Base-by-base conservation (phyloP, 2,329 filamentous ascomycete species). In the Arachnomyces sp. region DNA sequence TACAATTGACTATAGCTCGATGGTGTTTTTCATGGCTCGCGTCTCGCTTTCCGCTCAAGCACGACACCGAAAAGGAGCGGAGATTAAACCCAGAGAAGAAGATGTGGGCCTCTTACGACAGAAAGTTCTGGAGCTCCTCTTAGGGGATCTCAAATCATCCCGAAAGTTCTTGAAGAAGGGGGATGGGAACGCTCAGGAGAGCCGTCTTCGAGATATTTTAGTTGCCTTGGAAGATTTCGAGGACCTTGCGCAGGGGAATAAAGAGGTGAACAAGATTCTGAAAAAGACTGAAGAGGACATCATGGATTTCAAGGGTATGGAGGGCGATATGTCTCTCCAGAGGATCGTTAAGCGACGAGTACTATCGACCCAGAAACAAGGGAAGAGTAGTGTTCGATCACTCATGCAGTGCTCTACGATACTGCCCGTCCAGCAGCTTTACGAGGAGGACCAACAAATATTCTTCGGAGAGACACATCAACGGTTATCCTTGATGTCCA, bases 171-270 rank as follows among this genome's bases (percentile, higher is more conserved):
- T 57, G 44, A 57, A 56, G 42, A 62, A 61, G 45, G n/a, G 28
- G 8, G 20, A 35, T 5, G 51, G 61, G 15, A 49, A 56, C 28
- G 31, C 59, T 25, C 51, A 58, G 38, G 52, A 59, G 17, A 57
- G 25, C 7, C 36, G 9, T 2, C 33, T 66, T 12, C 58, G 58
- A 18, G 62, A 62, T 38, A 57, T 55, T 8, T 51, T 66, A 16
- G 59, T 61, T 51, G 54, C 58, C 9, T 45, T 65, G 31, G 63
- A 65, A 39, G 57, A 63, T 29, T 63, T 66, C 42, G 59, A 62
- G 43, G 61, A 65, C 37, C 44, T 66, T 13, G 52, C 55, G 4
- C 49, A 48, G 14, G 53, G 55, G 28, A 57, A 59, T 40, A 49
- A 51, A 12, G 59, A 64, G 18, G 57, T 59, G 8, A 57, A 56